These are phyloP conservation scores for Tephrocybe sp. DNA, from an alignment of 768 basidiomycete genomes.

Conservation along the genomic window DNA sequence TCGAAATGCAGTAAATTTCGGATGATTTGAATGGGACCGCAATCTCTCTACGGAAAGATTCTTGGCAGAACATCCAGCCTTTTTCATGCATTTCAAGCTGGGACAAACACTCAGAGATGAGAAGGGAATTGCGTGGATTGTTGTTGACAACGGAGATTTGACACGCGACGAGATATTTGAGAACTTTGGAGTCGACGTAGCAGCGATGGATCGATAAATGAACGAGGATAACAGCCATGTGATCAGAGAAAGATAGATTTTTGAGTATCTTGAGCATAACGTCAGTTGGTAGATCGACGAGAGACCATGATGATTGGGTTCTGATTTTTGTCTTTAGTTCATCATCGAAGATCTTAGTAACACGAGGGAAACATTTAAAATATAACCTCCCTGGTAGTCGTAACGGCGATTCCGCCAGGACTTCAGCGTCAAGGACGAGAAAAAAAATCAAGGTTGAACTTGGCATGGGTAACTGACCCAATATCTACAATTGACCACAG, in stretches of 20 bases:
- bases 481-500: too few species aligned
- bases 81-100: not conserved
- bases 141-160: not conserved
- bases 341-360: too few species aligned
- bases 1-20: not conserved
- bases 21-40: not conserved
- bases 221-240: not conserved
- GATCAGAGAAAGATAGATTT: not conserved
- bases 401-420: too few species aligned
- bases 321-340: too few species aligned
- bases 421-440: too few species aligned
- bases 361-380: too few species aligned
- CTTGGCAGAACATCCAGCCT: not conserved
- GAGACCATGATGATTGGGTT: not conserved
- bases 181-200: not conserved
- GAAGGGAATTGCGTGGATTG: not conserved
- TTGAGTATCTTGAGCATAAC: not conserved
- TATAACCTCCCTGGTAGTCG: too few species aligned
- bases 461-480: too few species aligned
- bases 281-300: not conserved
- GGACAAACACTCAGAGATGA: not conserved
- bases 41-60: not conserved
- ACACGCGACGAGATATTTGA: not conserved
- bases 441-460: too few species aligned
- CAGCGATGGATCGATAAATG: not conserved